These are phyloP conservation scores for Aureoboletus auriporus DNA, from an alignment of 768 basidiomycete species.

Conservation along the genomic window DNA sequence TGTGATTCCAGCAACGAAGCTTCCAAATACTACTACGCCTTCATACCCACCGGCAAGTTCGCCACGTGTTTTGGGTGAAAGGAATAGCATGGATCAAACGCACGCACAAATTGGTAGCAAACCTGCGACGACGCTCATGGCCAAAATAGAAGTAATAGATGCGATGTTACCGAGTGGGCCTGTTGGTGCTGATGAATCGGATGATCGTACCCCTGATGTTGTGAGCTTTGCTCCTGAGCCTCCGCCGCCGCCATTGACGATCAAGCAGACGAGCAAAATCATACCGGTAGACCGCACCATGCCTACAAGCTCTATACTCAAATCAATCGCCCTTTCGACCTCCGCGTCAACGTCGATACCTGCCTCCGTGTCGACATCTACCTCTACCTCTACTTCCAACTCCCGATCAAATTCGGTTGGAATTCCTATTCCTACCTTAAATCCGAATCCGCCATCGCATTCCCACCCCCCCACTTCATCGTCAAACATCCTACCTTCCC, in stretches of 20 bases:
- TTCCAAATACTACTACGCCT: background rate
- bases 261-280: conserved; percentile 16
- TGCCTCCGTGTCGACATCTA: conserved; percentile 19
- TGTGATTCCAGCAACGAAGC: background rate
- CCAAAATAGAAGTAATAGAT: conserved; percentile 28
- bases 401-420: conserved; percentile 27
- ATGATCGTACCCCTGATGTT: conserved; percentile 19
- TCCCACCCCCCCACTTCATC: conserved; percentile 1
- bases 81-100: conserved; percentile 1
- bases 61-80: conserved; percentile 1
- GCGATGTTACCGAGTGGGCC: conserved; percentile 17
- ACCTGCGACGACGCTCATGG: conserved; percentile 8
- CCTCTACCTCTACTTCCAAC: conserved; percentile 17
- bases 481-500: conserved; percentile 14
- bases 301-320: background rate
- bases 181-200: background rate
- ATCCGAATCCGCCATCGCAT: background rate
- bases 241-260: conserved; percentile 29
- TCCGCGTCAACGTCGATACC: conserved; percentile 10
- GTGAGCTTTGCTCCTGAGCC: conserved; percentile 29
- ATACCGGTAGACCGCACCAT: conserved; percentile 1
- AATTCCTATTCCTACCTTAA: conserved; percentile 6
- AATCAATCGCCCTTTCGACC: conserved; percentile 1
- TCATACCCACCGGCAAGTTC: background rate
- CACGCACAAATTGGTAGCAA: conserved; percentile 7